These are phyloP conservation scores for Lophiotrema nucula DNA, from an alignment of 495 filamentous ascomycete genomes.

Conservation along the genomic window DNA sequence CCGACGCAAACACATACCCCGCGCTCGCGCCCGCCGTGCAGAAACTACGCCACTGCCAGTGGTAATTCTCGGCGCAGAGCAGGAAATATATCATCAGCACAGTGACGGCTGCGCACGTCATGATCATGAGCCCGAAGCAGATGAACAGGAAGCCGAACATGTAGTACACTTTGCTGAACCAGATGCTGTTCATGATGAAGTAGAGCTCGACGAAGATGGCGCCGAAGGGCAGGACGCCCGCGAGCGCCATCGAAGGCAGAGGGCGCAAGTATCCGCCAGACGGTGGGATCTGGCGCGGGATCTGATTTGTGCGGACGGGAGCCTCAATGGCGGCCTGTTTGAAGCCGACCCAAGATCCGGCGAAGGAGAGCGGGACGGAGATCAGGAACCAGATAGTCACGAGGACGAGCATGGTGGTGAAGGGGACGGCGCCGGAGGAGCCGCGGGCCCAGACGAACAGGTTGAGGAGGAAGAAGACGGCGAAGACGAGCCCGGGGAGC, in stretches of 20 bases:
- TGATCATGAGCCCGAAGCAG: conserved; percentile 96
- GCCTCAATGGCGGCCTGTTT: conserved; percentile 62
- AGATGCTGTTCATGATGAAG: conserved; percentile 97
- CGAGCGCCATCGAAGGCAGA: conserved; percentile 81
- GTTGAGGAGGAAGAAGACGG: conserved; percentile 88
- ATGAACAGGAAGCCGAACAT: conserved; percentile 99
- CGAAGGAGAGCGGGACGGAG: conserved; percentile 84
- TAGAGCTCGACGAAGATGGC: conserved; percentile 97
- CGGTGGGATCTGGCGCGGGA: conserved; percentile 91
- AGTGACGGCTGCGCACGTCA: conserved; percentile 88
- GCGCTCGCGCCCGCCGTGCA: conserved; percentile 82
- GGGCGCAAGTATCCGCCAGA: conserved; percentile 76
- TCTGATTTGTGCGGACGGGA: conserved; percentile 94
- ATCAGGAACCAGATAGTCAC: conserved; percentile 95
- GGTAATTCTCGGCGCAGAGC: conserved; percentile 93
- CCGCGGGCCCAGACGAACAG: conserved; percentile 90
- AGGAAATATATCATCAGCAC: conserved; percentile 92
- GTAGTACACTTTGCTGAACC: conserved; percentile 98
- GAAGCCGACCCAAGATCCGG: conserved; percentile 92
- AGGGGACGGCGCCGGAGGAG: conserved; percentile 90
- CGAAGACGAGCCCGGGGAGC: conserved; percentile 84
- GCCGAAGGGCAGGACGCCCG: conserved; percentile 88
- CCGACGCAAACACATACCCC: conserved; percentile 84
- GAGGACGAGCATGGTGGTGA: conserved; percentile 93
- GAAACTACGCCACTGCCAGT: conserved; percentile 98